A percentile compares a stretch with the other conserved stretches of the same genome.
Evolutionary conservation across 345 rosid genomes (phyloP).

Genomic region (Eucalyptus marginata): DNA sequence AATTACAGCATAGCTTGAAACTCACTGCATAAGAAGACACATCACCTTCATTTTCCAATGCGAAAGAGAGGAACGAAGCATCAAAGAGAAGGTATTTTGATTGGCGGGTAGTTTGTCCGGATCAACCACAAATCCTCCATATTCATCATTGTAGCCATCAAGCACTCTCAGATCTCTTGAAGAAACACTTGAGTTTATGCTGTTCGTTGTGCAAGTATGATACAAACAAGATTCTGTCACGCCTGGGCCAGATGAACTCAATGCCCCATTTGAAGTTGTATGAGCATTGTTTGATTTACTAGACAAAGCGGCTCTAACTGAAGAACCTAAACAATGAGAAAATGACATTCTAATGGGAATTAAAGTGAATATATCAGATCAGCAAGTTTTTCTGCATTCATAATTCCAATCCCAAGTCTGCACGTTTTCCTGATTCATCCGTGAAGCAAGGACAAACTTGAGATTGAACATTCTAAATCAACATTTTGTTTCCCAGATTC

Average conservation of each 20-base stretch:
- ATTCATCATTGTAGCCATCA: constrained; percentile 55
- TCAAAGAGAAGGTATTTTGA: constrained; percentile 28
- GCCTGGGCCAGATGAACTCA: background rate
- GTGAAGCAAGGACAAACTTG: background rate
- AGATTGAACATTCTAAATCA: background rate
- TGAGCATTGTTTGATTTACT: constrained; percentile 17
- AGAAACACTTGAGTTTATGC: constrained; percentile 15
- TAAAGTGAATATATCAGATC: background rate
- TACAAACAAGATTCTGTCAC: constrained; percentile 12
- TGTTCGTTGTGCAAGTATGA: constrained; percentile 20
- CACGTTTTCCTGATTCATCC: background rate
- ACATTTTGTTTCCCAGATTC: background rate
- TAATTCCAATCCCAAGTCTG: background rate
- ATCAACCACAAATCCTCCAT: constrained; percentile 79
- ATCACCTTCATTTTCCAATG: constrained; percentile 63
- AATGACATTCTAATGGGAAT: background rate
- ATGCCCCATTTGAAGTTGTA: constrained; percentile 11
- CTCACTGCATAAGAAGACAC: background rate
- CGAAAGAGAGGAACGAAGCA: constrained; percentile 41
- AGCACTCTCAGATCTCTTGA: constrained; percentile 28
- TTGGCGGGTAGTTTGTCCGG: constrained; percentile 43
- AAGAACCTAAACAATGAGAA: constrained; percentile 8
- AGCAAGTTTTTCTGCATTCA: background rate
- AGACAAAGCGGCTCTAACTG: constrained; percentile 19
- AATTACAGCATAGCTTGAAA: background rate